Conservation (phyloP, 176 grass and related monocot genomes). For the Saccharum officinarum region DNA sequence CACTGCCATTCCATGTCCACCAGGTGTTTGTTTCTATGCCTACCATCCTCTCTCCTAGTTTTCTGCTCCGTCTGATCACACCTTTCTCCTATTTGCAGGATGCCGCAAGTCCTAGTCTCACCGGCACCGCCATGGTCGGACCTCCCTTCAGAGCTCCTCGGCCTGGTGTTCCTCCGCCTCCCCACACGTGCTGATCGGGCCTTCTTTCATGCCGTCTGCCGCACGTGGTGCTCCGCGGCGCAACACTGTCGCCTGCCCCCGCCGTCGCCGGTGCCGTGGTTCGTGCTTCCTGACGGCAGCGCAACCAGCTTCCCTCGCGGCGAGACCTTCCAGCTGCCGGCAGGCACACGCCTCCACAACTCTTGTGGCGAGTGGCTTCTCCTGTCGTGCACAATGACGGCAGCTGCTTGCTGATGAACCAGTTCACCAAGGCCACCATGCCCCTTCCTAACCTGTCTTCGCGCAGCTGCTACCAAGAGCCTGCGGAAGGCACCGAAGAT, state of each 20-base stretch:
- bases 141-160: background rate
- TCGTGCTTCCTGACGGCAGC: background rate
- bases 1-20: background rate
- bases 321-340: background rate
- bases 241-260: background rate
- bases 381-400: background rate
- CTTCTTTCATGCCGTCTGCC: background rate
- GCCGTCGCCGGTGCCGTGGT: background rate
- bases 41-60: too few species aligned
- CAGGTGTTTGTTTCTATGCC: background rate
- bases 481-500: slow-evolving; percentile 50
- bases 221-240: background rate
- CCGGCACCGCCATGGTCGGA: background rate
- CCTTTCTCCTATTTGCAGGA: background rate
- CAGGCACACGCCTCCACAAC: too few species aligned
- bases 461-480: slow-evolving; percentile 28
- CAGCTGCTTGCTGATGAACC: background rate
- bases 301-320: background rate
- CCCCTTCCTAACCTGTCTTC: background rate
- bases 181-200: background rate
- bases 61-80: background rate
- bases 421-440: background rate
- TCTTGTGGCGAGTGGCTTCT: background rate
- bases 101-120: background rate
- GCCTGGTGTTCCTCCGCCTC: background rate